Evolutionary conservation across 352 stramenopile genomes (phyloP).

Genomic region (Phytopythium litorale): DNA sequence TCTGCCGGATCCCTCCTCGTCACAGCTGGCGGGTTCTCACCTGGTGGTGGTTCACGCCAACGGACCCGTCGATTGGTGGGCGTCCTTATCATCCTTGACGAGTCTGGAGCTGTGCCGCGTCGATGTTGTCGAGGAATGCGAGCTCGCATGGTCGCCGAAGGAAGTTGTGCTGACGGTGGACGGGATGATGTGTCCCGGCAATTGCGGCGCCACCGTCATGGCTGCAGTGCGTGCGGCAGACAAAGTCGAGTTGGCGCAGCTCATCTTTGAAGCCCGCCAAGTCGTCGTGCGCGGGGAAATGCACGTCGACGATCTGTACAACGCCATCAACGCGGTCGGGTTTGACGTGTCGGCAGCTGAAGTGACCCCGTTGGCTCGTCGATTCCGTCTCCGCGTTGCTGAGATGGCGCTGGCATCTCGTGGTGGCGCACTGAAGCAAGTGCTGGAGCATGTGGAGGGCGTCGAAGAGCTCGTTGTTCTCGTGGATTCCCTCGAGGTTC

Average conservation of each 20-base stretch:
- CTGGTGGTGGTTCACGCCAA: constrained; percentile 32
- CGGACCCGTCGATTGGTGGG: constrained; percentile 19
- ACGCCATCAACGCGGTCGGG: constrained; percentile 43
- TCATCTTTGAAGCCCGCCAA: constrained; percentile 58
- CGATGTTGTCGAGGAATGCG: constrained; percentile 30
- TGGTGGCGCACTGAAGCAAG: constrained; percentile 19
- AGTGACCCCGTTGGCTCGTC: constrained; percentile 34
- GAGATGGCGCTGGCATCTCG: constrained; percentile 24
- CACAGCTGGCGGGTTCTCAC: background rate
- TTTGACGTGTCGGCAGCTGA: constrained; percentile 50
- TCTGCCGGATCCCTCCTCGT: constrained; percentile 8
- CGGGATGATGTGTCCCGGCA: constrained; percentile 82
- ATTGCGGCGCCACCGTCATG: constrained; percentile 72
- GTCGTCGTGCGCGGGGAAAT: constrained; percentile 57
- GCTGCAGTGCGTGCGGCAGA: constrained; percentile 43
- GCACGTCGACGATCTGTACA: constrained; percentile 28
- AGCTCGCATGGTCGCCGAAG: constrained; percentile 44
- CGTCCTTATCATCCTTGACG: constrained; percentile 18
- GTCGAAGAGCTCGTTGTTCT: constrained; percentile 62
- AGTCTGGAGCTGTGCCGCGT: constrained; percentile 25
- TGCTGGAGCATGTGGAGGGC: constrained; percentile 40
- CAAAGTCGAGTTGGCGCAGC: constrained; percentile 39
- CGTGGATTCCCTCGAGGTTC: constrained; percentile 49
- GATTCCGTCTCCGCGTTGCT: constrained; percentile 53
- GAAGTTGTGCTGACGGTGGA: constrained; percentile 61